These are phyloP conservation scores for Diplodia sapinea DNA, from an alignment of 2,329 filamentous ascomycete genomes.

Conservation along the genomic window DNA sequence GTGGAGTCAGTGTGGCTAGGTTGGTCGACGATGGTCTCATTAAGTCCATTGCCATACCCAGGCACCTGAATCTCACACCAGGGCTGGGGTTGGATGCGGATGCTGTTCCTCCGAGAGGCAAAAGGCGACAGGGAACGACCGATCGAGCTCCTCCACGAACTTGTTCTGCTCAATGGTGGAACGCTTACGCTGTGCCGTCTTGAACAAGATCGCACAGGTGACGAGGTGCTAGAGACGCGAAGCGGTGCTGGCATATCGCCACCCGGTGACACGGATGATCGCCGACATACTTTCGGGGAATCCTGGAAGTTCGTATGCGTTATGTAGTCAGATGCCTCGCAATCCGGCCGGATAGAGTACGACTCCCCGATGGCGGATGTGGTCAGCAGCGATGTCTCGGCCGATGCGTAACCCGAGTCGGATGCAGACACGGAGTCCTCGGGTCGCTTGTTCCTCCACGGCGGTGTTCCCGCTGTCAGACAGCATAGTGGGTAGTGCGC, in stretches of 20 bases:
- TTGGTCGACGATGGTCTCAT: conserved; percentile 34
- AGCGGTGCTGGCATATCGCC: conserved; percentile 43
- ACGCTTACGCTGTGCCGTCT: conserved; percentile 32
- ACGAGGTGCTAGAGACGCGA: conserved; percentile 41
- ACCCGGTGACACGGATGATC: conserved; percentile 35
- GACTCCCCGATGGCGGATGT: conserved; percentile 3
- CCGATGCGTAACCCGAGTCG: conserved; percentile 31
- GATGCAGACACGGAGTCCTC: conserved; percentile 11
- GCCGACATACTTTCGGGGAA: conserved; percentile 36
- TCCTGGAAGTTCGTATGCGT: conserved; percentile 36
- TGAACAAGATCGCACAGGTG: conserved; percentile 31
- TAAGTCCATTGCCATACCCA: conserved; percentile 48
- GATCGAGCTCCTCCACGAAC: conserved; percentile 45
- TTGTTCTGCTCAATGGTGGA: conserved; percentile 37
- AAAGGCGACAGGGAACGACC: conserved; percentile 41
- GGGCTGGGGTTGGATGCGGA: conserved; percentile 38
- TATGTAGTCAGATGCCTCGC: conserved; percentile 52
- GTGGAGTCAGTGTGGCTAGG: neutral
- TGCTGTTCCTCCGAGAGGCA: conserved; percentile 40
- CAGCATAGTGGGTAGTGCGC: conserved; percentile 66
- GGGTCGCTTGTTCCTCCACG: conserved; percentile 41
- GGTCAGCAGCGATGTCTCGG: conserved; percentile 8
- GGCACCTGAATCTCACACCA: conserved; percentile 49
- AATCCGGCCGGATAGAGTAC: conserved; percentile 44
- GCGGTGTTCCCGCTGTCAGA: conserved; percentile 49